Percentiles rank a stretch among this genome's conserved stretches.
Conservation (phyloP, 192 early-diverging fungal species). For the Haplosporangium gracile region DNA sequence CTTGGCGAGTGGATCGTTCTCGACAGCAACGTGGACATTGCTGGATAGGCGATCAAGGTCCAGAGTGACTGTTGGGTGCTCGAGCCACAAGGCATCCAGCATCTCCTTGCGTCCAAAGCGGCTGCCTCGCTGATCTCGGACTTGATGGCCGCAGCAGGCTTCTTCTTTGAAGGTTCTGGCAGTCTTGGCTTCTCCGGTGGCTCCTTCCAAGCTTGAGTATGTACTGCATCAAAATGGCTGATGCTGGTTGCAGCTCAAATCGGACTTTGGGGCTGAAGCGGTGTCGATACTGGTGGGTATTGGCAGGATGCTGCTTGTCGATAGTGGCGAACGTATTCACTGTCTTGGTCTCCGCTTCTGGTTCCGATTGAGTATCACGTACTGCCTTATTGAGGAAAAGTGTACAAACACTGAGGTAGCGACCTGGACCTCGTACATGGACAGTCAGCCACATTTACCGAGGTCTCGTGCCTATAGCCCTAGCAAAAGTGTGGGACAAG, state of each 20-base stretch:
- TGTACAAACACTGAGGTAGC: no score
- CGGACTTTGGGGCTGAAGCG: conserved; percentile 12
- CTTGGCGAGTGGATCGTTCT: no score
- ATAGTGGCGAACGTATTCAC: conserved; percentile 11
- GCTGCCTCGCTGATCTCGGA: not conserved
- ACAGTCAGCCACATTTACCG: no score
- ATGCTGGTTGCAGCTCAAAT: conserved; percentile 10
- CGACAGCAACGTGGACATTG: no score
- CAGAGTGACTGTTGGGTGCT: conserved; percentile 27
- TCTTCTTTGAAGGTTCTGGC: not conserved
- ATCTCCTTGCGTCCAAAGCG: conserved; percentile 25
- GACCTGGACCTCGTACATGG: no score
- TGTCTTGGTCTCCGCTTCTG: not conserved
- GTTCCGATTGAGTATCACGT: not conserved
- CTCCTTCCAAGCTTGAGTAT: conserved; percentile 11
- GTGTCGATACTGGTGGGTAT: conserved; percentile 5
- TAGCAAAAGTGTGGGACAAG: no score
- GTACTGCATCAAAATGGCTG: conserved; percentile 5
- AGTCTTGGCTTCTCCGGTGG: not conserved
- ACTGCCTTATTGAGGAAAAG: no score
- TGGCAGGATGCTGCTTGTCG: conserved; percentile 15
- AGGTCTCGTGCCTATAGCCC: no score
- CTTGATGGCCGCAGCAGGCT: conserved; percentile 12
- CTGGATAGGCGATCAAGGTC: conserved; percentile 1
- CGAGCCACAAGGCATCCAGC: not conserved